Evolutionary conservation across 1,284 basidiomycete species (phyloP), one percentile per base, ranked within the genome.

Genomic region (Ceratobasidium theobromae): DNA sequence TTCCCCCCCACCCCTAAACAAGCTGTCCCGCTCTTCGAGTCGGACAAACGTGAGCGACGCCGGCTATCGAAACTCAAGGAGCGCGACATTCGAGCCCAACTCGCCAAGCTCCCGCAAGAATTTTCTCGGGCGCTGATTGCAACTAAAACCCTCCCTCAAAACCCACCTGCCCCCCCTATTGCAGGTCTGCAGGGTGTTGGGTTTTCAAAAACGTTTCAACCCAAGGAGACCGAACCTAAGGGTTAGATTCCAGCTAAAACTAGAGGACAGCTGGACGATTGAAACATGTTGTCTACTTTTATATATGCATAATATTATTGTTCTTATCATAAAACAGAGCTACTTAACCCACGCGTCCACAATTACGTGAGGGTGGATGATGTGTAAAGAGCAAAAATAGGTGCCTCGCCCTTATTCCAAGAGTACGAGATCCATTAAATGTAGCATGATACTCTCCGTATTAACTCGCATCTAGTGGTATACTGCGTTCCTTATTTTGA

Each of bases 101-200:
- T 57, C 1, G 41, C 54, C 11, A 57, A 30, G 25, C 54, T 57
- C 16, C 54, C 54, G 12, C 21, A 23, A 6, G 54, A 46, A 8
- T 57, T 57, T 28, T 53, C 52, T 16, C 14, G 35, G 32, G 28
- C 30, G 12, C 23, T 53, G 6, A 32, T 27, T 5, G 52, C 14
- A n/a, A 53, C 52, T n/a, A 53, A 53, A 23, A n/a, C n/a, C n/a
- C n/a, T n/a, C n/a, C n/a, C n/a, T 53, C 52, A 16, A 38, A 38
- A 16, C 16, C 35, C n/a, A n/a, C n/a, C n/a, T n/a, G n/a, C n/a
- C n/a, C n/a, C n/a, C n/a, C n/a, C n/a, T n/a, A n/a, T n/a, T n/a
- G n/a, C n/a, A n/a, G n/a, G n/a, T n/a, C n/a, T n/a, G n/a, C n/a
- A n/a, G n/a, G n/a, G n/a, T n/a, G n/a, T n/a, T n/a, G n/a, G n/a